Conservation (phyloP, 192 early-diverging fungal species). For the Backusella parvicylindrica region DNA sequence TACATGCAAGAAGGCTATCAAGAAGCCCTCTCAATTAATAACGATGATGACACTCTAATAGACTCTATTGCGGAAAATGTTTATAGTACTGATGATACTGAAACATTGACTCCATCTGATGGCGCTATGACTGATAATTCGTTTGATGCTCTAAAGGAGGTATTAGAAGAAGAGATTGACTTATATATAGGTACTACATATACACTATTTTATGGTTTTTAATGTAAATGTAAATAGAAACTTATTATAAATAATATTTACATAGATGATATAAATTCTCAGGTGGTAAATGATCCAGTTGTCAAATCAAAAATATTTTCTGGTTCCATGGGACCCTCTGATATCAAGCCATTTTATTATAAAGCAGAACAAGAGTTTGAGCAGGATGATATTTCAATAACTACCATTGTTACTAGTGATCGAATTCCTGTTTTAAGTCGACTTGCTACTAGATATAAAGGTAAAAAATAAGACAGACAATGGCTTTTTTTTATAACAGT, state of each 20-base stretch:
- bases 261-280: not conserved
- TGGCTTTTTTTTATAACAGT: not conserved
- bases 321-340: constrained; percentile 43
- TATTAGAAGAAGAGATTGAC: not conserved
- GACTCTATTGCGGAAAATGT: not conserved
- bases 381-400: constrained; percentile 50
- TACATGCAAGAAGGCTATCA: not conserved
- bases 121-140: not conserved
- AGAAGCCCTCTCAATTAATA: not conserved
- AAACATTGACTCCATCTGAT: not conserved
- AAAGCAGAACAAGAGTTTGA: constrained; percentile 33
- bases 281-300: constrained; percentile 9
- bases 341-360: constrained; percentile 53
- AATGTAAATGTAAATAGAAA: not conserved
- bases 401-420: constrained; percentile 49
- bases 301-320: constrained; percentile 48
- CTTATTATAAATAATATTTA: not conserved
- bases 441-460: constrained; percentile 45
- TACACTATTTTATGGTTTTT: not conserved
- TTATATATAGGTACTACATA: not conserved
- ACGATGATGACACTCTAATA: not conserved
- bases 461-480: constrained; percentile 14
- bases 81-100: not conserved
- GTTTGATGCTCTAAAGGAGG: not conserved
- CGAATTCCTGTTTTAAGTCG: constrained; percentile 45